A percentile compares a stretch with the other conserved stretches of the same genome.
Conservation (phyloP, 441 rosid genomes). For the Omphalea diandra region DNA sequence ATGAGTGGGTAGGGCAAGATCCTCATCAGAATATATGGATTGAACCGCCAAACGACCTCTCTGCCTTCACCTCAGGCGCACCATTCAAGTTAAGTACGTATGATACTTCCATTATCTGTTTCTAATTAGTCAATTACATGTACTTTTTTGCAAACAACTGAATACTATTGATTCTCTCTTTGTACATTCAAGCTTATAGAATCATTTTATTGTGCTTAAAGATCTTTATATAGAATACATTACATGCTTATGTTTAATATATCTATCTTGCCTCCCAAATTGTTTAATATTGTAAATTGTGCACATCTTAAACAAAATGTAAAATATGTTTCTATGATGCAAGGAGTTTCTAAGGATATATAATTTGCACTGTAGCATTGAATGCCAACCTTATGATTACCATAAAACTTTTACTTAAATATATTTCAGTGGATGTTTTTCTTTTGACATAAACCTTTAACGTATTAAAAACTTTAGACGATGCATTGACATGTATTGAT, state of each 20-base stretch:
- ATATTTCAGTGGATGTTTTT: too few species aligned
- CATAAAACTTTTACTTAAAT: neutral
- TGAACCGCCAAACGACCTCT: constrained; percentile 49
- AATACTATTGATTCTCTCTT: constrained; percentile 5
- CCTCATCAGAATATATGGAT: constrained; percentile 70
- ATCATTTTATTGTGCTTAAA: neutral
- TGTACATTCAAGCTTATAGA: neutral
- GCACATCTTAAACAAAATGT: neutral
- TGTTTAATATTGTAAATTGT: neutral
- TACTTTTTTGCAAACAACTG: neutral
- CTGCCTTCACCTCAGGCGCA: constrained; percentile 31
- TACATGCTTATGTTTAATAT: neutral
- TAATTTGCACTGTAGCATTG: neutral
- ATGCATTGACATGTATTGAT: neutral
- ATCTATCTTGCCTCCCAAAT: neutral
- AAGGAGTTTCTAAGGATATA: neutral
- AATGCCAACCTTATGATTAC: neutral
- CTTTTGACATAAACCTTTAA: neutral
- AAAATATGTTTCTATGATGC: neutral
- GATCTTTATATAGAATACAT: neutral
- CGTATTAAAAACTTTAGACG: neutral
- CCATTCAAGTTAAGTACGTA: constrained; percentile 9
- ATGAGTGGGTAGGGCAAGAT: constrained; percentile 67
- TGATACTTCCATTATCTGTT: neutral
- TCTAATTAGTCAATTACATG: neutral